Conservation (phyloP, 2,329 filamentous ascomycete genomes). For the Botrytis sinoallii region DNA sequence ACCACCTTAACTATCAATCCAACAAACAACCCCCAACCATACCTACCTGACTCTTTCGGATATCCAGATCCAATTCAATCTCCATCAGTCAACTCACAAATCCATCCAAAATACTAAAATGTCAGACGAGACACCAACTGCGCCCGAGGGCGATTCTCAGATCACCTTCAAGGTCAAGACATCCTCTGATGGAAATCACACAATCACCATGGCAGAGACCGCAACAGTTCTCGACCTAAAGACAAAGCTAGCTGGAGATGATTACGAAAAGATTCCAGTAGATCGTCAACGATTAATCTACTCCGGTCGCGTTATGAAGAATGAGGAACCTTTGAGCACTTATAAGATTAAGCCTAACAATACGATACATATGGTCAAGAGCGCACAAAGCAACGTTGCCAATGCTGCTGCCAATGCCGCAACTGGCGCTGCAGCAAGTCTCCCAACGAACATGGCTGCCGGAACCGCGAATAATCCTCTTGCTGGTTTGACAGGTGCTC, state of each 20-base stretch:
- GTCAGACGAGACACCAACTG: conserved; percentile 58
- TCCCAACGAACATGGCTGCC: conserved; percentile 75
- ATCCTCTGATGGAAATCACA: conserved; percentile 84
- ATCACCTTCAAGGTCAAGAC: conserved; percentile 97
- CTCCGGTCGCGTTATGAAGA: conserved; percentile 94
- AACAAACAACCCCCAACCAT: neutral
- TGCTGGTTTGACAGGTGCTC: conserved; percentile 83
- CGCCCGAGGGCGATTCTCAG: conserved; percentile 61
- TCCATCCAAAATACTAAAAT: conserved; percentile 24
- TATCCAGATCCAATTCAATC: neutral
- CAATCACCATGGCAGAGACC: conserved; percentile 72
- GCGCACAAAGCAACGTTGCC: conserved; percentile 68
- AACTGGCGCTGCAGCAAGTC: conserved; percentile 51
- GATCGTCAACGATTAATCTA: conserved; percentile 95
- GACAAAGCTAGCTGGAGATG: conserved; percentile 74
- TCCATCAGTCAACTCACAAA: neutral
- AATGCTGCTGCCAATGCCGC: conserved; percentile 49
- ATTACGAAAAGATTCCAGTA: conserved; percentile 81
- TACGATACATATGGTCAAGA: conserved; percentile 95
- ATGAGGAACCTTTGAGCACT: conserved; percentile 76
- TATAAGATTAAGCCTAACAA: conserved; percentile 97
- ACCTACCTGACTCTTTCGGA: neutral
- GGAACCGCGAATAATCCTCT: conserved; percentile 85
- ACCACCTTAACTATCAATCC: neutral
- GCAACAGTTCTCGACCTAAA: conserved; percentile 85